phyloP scores from a whole-genome alignment of 345 rosid species.

The Erysimum cheiranthoides region DNA sequence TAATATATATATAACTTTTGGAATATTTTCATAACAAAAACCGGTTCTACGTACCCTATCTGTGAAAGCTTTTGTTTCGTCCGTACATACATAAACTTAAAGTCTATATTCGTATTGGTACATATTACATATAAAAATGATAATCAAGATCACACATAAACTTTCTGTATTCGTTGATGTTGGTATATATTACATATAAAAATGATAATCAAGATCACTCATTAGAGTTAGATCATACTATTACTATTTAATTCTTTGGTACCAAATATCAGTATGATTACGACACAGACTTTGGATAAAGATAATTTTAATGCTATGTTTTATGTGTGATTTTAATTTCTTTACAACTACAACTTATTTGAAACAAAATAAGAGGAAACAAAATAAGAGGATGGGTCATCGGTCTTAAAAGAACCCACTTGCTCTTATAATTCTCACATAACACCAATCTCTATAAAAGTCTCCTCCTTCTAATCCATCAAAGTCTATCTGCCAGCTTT shows the following conservation, averaged over 20 bases:
- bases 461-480: slow-evolving; percentile 33
- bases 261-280: slow-evolving; percentile 23
- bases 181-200: too few species aligned
- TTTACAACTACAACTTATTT: slow-evolving; percentile 5
- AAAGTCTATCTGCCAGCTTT: slow-evolving; percentile 48
- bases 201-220: neutral
- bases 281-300: slow-evolving; percentile 21
- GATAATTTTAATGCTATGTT: slow-evolving; percentile 6
- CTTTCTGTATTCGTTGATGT: too few species aligned
- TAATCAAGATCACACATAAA: neutral
- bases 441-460: slow-evolving; percentile 46
- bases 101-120: neutral
- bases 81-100: neutral
- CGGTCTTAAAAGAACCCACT: slow-evolving; percentile 39
- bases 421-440: slow-evolving; percentile 32
- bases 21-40: too few species aligned
- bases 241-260: slow-evolving; percentile 1
- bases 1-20: too few species aligned
- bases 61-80: neutral
- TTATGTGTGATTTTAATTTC: slow-evolving; percentile 9
- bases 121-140: neutral
- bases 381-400: slow-evolving; percentile 35
- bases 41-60: too few species aligned
- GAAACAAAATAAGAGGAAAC: slow-evolving; percentile 29
- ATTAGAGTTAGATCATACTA: neutral